These are phyloP conservation scores for Cytospora paraplurivora DNA, from an alignment of 2,329 filamentous ascomycete genomes.

Conservation along the genomic window DNA sequence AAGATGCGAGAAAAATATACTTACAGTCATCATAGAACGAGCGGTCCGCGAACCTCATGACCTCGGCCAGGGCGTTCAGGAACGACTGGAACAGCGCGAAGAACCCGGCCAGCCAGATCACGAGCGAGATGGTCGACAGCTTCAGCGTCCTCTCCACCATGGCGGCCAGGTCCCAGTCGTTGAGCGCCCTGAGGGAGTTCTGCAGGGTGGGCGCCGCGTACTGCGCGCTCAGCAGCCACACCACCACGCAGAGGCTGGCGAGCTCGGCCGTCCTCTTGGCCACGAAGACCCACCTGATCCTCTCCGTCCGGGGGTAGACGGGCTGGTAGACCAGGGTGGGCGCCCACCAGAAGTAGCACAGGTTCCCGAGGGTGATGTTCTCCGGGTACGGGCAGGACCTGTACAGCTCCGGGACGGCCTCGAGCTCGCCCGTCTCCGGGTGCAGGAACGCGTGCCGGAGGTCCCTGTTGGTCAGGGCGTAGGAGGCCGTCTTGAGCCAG, in stretches of 20 bases:
- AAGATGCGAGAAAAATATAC: not conserved
- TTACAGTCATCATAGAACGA: conserved; percentile 90
- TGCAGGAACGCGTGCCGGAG: conserved; percentile 88
- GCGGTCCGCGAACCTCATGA: conserved; percentile 87
- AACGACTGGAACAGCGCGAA: conserved; percentile 94
- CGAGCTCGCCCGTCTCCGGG: conserved; percentile 66
- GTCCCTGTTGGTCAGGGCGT: conserved; percentile 95
- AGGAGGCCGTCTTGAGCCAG: conserved; percentile 94
- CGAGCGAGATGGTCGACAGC: conserved; percentile 88
- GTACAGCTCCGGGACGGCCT: conserved; percentile 80
- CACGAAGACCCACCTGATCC: conserved; percentile 86
- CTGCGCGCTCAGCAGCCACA: conserved; percentile 93
- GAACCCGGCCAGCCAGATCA: conserved; percentile 97
- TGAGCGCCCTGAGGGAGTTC: conserved; percentile 88
- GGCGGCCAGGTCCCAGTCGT: conserved; percentile 74
- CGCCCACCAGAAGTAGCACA: conserved; percentile 97
- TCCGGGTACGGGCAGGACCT: conserved; percentile 79
- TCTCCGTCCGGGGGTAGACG: conserved; percentile 82
- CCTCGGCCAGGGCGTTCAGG: conserved; percentile 86
- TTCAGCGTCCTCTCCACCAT: conserved; percentile 92
- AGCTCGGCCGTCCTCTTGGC: conserved; percentile 79
- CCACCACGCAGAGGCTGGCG: conserved; percentile 77
- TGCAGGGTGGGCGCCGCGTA: conserved; percentile 88
- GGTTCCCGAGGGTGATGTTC: conserved; percentile 86
- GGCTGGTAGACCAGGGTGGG: conserved; percentile 97